Evolutionary conservation across 352 stramenopile species (phyloP), one percentile per base, ranked within the genome.

Genomic region (Globisporangium yorkense): DNA sequence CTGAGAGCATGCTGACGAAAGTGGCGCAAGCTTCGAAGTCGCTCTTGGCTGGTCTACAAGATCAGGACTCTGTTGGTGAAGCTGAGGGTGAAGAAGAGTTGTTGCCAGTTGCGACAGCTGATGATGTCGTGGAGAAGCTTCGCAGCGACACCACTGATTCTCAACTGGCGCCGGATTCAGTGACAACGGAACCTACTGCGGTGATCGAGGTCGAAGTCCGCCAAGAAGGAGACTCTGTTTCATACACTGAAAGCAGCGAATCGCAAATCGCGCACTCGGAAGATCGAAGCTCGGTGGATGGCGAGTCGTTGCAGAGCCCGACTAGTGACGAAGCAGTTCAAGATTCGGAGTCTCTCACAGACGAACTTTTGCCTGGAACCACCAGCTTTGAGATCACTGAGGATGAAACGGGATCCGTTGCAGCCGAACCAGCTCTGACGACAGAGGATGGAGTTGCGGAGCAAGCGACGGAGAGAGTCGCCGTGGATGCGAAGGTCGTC

Each of bases 21-120:
- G 59, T 60, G 0, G 72, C 64, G 3, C 63, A 65, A 62, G 72
- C 72, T 4, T 80, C 72, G 9, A 80, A 77, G 62, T 60, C 57
- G 5, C 54, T 71, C n/a, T 18, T 58, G 20, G 13, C 35, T 27
- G 56, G 24, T 12, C 20, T 63, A 27, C 50, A 51, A 21, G 57
- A 58, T 2, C 35, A 55, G 46, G 10, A 47, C 31, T 18, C 18
- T 35, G 2, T 20, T 1, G 2, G 7, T 29, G 18, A 16, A 51
- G 15, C 33, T 13, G 54, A 43, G 2, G 15, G 1, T 18, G 39
- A 44, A 12, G n/a, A 18, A 10, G 53, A 9, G n/a, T 7, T 3
- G 35, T 3, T 20, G 10, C 18, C 41, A 29, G 2, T 18, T 6
- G 43, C 43, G 12, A 12, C 5, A 35, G 6, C 12, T 4, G 31